A percentile compares a stretch with the other conserved stretches of the same genome.
Conservation (phyloP, 2,329 filamentous ascomycete species). For the Arthrobotrys sinensis region DNA sequence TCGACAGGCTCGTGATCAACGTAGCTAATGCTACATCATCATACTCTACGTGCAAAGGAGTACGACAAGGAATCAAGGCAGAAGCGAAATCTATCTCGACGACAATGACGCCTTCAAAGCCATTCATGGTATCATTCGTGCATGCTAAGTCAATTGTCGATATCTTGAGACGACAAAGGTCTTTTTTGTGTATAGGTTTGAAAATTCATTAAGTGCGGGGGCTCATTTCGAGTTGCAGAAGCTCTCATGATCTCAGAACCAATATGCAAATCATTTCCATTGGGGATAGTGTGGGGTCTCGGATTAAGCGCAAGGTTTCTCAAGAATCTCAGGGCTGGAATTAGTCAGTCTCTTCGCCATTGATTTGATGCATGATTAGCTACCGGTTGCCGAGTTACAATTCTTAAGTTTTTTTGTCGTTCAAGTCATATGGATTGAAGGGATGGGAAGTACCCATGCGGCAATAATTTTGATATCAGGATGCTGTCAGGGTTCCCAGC, state of each 20-base stretch:
- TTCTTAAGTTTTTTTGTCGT: not conserved
- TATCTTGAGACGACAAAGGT: not conserved
- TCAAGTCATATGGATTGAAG: not conserved
- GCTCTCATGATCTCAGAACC: conserved; percentile 13
- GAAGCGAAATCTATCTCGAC: conserved; percentile 1
- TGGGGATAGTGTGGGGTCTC: conserved; percentile 27
- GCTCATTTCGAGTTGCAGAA: conserved; percentile 14
- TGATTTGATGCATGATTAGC: too few species aligned
- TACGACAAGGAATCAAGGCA: conserved; percentile 20
- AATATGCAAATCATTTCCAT: conserved; percentile 44
- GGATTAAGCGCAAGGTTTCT: not conserved
- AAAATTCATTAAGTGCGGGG: not conserved
- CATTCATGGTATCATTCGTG: conserved; percentile 44
- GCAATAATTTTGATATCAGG: conserved; percentile 9
- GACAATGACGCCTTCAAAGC: conserved; percentile 51
- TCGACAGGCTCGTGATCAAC: conserved; percentile 13
- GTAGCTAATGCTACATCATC: not conserved
- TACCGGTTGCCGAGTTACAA: not conserved
- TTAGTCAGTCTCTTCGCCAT: not conserved
- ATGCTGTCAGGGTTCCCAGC: conserved; percentile 10
- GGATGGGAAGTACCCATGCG: not conserved
- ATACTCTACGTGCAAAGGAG: not conserved
- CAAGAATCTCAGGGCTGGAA: not conserved
- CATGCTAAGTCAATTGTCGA: not conserved
- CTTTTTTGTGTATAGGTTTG: not conserved